phyloP scores from a whole-genome alignment of 495 filamentous ascomycete species.

The Cercophora newfieldiana region DNA sequence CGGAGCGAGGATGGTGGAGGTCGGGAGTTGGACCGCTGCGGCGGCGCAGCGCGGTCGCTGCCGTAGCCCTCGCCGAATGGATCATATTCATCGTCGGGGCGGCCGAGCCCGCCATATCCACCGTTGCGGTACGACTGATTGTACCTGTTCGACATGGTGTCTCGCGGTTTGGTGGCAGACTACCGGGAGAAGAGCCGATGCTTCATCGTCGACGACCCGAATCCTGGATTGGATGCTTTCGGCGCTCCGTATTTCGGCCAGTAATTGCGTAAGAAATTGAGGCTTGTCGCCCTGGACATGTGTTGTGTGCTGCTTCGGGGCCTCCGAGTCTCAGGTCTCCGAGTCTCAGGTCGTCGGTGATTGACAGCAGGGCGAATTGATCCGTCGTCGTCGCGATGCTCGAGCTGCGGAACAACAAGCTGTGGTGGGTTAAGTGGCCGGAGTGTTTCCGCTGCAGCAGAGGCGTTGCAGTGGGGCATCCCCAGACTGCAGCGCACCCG shows the following conservation, averaged over 20 bases:
- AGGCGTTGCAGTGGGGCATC: not conserved
- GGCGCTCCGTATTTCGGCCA: too few species aligned
- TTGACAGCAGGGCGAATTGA: not conserved
- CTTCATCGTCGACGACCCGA: slow-evolving; percentile 22
- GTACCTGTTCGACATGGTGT: slow-evolving; percentile 46
- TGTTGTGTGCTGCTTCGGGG: too few species aligned
- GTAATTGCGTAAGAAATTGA: too few species aligned
- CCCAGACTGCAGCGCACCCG: not conserved
- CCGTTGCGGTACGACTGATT: slow-evolving; percentile 44
- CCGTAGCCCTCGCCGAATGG: slow-evolving; percentile 47
- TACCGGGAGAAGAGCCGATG: slow-evolving; percentile 20
- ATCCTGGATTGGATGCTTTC: not conserved
- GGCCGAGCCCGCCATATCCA: slow-evolving; percentile 32
- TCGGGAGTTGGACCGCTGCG: slow-evolving; percentile 32
- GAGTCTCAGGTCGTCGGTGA: not conserved
- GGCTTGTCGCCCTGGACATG: too few species aligned
- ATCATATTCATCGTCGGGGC: slow-evolving; percentile 45
- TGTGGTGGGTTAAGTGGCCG: not conserved
- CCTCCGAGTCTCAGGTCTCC: too few species aligned
- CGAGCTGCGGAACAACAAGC: not conserved
- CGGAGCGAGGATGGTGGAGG: slow-evolving; percentile 24
- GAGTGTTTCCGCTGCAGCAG: not conserved
- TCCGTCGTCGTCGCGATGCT: not conserved
- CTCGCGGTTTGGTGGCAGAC: slow-evolving; percentile 8
- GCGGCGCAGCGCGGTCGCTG: slow-evolving; percentile 39